These are phyloP conservation scores for Xylaria arbuscula DNA, from an alignment of 2,329 filamentous ascomycete genomes.

Conservation along the genomic window DNA sequence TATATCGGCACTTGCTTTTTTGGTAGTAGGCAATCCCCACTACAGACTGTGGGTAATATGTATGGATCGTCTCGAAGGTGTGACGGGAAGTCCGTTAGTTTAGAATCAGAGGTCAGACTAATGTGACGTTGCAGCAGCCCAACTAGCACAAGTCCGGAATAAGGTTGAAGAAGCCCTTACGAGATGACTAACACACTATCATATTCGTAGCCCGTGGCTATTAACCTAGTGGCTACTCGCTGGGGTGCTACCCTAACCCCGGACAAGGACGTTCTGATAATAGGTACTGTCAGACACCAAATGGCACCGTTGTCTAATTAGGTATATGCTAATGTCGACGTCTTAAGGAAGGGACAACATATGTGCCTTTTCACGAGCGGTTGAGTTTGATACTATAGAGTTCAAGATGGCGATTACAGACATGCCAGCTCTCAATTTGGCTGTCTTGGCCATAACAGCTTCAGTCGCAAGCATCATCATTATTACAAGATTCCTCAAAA, in stretches of 20 bases:
- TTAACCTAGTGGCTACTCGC: not conserved
- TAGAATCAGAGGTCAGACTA: not conserved
- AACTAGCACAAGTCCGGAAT: conserved; percentile 6
- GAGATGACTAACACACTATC: conserved; percentile 1
- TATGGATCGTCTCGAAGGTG: not conserved
- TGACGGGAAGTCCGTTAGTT: not conserved
- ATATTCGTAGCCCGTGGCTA: not conserved
- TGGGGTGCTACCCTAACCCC: not conserved
- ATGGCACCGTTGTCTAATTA: too few relatives aligned
- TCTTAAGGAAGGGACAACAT: not conserved
- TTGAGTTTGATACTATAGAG: not conserved
- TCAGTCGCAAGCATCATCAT: conserved; percentile 36
- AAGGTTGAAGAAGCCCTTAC: not conserved
- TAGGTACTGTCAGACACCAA: not conserved
- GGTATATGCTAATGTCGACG: not conserved
- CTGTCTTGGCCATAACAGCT: conserved; percentile 29
- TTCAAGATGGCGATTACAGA: conserved; percentile 36
- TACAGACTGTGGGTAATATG: not conserved
- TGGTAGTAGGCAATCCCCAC: conserved; percentile 2
- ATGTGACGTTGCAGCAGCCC: conserved; percentile 24
- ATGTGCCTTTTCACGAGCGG: not conserved
- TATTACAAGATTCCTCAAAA: conserved; percentile 29
- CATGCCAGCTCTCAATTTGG: conserved; percentile 30
- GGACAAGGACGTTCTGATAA: not conserved
- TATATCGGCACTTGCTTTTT: not conserved